phyloP scores from a whole-genome alignment of 352 stramenopile genomes.

The Globisporangium abappressorium region DNA sequence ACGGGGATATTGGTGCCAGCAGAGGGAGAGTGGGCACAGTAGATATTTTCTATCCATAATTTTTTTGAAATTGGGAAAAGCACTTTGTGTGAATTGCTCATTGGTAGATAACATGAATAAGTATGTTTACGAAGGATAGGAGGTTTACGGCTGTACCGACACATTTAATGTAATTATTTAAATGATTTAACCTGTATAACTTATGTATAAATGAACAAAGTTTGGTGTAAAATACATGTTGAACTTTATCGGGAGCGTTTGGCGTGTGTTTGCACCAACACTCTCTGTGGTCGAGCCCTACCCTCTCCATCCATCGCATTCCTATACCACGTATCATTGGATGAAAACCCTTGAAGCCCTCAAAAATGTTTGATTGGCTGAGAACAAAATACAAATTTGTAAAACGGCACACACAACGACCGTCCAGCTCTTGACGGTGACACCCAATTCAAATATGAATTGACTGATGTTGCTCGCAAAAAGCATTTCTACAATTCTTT shows the following conservation, averaged over 20 bases:
- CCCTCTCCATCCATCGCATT: background rate
- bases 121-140: background rate
- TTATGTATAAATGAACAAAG: background rate
- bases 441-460: too few species aligned
- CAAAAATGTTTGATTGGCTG: too few species aligned
- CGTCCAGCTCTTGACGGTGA: too few species aligned
- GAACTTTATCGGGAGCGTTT: background rate
- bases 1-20: background rate
- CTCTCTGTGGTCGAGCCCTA: background rate
- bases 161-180: background rate
- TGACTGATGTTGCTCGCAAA: too few species aligned
- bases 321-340: background rate
- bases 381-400: too few species aligned
- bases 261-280: conserved; percentile 2
- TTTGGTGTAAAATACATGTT: background rate
- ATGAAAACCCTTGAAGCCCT: background rate
- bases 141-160: background rate
- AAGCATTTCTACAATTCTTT: too few species aligned
- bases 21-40: background rate
- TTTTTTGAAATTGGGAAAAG: background rate
- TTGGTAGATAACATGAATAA: background rate
- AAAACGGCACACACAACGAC: too few species aligned
- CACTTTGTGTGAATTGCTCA: background rate
- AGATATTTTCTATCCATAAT: background rate
- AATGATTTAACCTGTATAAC: background rate